phyloP scores from a whole-genome alignment of 2,329 filamentous ascomycete genomes.

The Xylaria polymorpha region DNA sequence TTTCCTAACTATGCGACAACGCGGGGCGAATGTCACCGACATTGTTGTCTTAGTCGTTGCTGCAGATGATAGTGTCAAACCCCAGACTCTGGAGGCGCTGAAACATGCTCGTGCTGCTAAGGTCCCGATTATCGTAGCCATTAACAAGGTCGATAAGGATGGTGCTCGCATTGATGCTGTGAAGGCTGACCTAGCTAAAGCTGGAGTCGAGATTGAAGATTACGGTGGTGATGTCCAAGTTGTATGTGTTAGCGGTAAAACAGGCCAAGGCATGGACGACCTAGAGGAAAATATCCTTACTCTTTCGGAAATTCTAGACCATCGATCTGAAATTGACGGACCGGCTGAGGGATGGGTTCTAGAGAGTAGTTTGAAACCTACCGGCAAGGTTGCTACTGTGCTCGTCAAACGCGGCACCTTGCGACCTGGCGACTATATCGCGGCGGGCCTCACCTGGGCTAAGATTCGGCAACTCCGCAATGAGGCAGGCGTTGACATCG shows the following conservation, averaged over 20 bases:
- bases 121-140: slow-evolving; percentile 92
- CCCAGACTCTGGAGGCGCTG: slow-evolving; percentile 94
- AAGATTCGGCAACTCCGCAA: slow-evolving; percentile 86
- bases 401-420: slow-evolving; percentile 90
- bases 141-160: slow-evolving; percentile 96
- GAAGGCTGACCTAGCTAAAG: slow-evolving; percentile 84
- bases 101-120: slow-evolving; percentile 89
- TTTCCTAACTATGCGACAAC: slow-evolving; percentile 94
- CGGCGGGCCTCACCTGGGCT: slow-evolving; percentile 89
- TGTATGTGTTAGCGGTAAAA: slow-evolving; percentile 91
- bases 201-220: slow-evolving; percentile 93
- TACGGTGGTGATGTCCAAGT: slow-evolving; percentile 95
- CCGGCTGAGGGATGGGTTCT: slow-evolving; percentile 93
- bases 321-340: slow-evolving; percentile 81
- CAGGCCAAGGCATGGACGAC: slow-evolving; percentile 88
- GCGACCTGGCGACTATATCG: slow-evolving; percentile 81
- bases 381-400: slow-evolving; percentile 87
- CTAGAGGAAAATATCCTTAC: slow-evolving; percentile 91
- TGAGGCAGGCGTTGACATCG: slow-evolving; percentile 79
- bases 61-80: slow-evolving; percentile 96
- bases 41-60: slow-evolving; percentile 97
- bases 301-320: slow-evolving; percentile 89
- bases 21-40: slow-evolving; percentile 95
- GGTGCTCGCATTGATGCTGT: slow-evolving; percentile 83
- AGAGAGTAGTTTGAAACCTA: slow-evolving; percentile 87